Base-by-base conservation (phyloP, 2,329 filamentous ascomycete species). In the Verticillium dahliae region DNA sequence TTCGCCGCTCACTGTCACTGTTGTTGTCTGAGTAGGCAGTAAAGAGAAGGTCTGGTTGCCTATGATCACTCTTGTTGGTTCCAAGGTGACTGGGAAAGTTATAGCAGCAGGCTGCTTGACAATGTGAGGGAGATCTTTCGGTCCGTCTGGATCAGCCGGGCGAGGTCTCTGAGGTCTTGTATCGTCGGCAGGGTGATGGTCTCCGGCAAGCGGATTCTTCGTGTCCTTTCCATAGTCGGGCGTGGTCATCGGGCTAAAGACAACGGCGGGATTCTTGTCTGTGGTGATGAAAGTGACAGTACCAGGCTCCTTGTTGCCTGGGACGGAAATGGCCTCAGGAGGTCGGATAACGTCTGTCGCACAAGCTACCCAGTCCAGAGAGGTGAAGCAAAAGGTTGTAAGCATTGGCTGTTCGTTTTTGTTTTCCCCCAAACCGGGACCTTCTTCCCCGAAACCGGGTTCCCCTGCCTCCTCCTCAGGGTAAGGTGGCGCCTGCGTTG, bases 181-280 rank as follows among this genome's bases (percentile, higher is more conserved):
- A 10, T n/a, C 45, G 9, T 52, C 45, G 7, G 22, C 18, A 2
- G 45, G 11, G 45, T 52, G 45, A 27, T 52, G 45, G 11, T 52
- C 45, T 14, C n/a, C 33, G 27, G 35, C 34, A 37, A 14, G 60
- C 27, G 35, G 58, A 14, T 45, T 18, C 9, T 58, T 15, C 15
- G 57, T 33, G 31, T 63, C 56, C 31, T 65, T 58, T 31, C 62
- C 62, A 38, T 62, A 65, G 6, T 38, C 56, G 3, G 63, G 62
- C n/a, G 63, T 65, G n/a, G 59, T 60, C 13, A 62, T 55, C 15
- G 62, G 60, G 6, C 60, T 78, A 56, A 56, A 73, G 2, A 83
- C 75, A 15, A 84, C 79, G 9, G 78, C 76, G 0, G 82, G 82
- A 61, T 84, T 84, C 68, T 83, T 84, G 67, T 83, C 81, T 3